Base-by-base conservation (phyloP, 495 filamentous ascomycete species). In the Mytilinidion resinicola region DNA sequence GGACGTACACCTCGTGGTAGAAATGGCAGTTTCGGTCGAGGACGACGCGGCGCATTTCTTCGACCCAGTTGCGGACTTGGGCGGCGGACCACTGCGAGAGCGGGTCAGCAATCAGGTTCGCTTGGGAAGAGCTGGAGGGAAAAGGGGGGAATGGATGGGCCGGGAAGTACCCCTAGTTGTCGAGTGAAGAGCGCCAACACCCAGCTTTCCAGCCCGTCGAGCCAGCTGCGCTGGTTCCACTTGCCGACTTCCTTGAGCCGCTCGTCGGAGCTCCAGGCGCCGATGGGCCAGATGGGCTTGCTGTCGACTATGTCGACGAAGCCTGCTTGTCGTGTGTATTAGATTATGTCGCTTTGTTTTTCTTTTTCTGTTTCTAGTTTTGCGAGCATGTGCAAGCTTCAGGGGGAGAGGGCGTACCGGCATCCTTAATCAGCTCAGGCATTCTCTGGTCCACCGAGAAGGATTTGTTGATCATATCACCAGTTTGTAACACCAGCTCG, bases 1-100 rank as follows among this genome's bases (percentile, higher is more conserved):
- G 25, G 20, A 62, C 60, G 20, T 46, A 62, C 38, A 68, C 59
- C 25, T 60, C 50, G 17, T 67, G 58, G 21, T 63, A 70, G 56
- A 51, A 60, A 47, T 68, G 67, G 38, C 63, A 58, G 19, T 53
- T 60, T 11, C 65, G 54, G 53, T 63, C 54, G 15, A 52, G 55
- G 15, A 70, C 48, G 15, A 57, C 53, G 14, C 11, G 38, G 17
- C 56, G 53, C 25, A 65, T 42, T 9, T 59, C 37, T 3, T 49
- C 43, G 34, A 68, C 58, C 34, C 61, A 65, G 12, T 0, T 25
- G 43, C 59, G 61, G 34, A 70, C 65, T 30, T 65, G 53, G 14
- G 35, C 42, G 41, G 61, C 63, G 3, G 46, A 41, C 65, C 65
- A 70, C 66, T 68, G 36, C 4, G 44, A 11, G 10, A 3, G 39